Evolutionary conservation across 306 rosid genomes (phyloP).

Genomic region (Coriaria nepalensis): DNA sequence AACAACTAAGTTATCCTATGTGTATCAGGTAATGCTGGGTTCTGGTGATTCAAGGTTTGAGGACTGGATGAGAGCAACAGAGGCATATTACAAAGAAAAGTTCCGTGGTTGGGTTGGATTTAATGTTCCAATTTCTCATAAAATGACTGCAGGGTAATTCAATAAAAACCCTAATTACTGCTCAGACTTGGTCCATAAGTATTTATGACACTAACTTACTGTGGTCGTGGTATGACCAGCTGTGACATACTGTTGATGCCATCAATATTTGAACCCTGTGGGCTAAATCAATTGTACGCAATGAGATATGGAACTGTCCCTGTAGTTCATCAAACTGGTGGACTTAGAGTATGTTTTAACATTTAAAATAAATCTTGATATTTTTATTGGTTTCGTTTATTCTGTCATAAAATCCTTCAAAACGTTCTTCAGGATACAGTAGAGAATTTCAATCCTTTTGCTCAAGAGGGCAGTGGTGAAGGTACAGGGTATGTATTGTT

Average conservation of each 20-base stretch:
- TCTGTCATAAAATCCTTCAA: conserved; percentile 11
- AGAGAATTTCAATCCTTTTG: conserved; percentile 49
- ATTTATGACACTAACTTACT: conserved; percentile 17
- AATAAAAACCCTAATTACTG: background rate
- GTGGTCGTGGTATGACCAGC: conserved; percentile 29
- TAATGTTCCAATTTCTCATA: conserved; percentile 76
- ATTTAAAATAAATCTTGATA: conserved; percentile 1
- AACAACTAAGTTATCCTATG: background rate
- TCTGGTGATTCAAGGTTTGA: conserved; percentile 52
- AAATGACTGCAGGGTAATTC: conserved; percentile 73
- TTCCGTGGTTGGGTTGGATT: conserved; percentile 93
- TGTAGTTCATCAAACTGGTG: conserved; percentile 87
- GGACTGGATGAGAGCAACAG: conserved; percentile 85
- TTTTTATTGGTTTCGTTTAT: conserved; percentile 9
- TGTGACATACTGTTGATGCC: conserved; percentile 89
- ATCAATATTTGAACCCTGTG: conserved; percentile 83
- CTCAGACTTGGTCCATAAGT: conserved; percentile 2
- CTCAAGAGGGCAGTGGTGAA: conserved; percentile 31
- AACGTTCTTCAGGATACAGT: conserved; percentile 56
- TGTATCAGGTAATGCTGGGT: conserved; percentile 80
- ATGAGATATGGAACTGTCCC: conserved; percentile 95
- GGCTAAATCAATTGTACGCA: conserved; percentile 77
- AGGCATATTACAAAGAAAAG: conserved; percentile 44
- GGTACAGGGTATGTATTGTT: conserved; percentile 57
- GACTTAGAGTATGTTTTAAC: conserved; percentile 63